Base-by-base conservation (phyloP, 176 grass and related monocot species). In the Oryza longistaminata region DNA sequence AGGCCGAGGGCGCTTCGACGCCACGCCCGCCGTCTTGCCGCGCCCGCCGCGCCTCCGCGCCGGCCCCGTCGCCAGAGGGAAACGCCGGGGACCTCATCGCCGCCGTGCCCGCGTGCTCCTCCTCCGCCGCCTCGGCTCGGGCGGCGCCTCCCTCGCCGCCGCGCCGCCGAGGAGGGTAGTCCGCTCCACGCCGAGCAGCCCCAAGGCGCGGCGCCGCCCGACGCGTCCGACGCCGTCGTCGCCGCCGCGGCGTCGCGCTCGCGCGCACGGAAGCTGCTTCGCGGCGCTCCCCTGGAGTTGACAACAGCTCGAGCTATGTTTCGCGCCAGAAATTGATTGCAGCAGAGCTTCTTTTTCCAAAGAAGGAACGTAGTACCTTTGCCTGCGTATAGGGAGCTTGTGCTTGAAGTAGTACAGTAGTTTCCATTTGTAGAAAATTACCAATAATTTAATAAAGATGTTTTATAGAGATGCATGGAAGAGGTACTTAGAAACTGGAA, bases 111-210 rank as follows among this genome's bases (percentile, higher is more conserved):
- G 89, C 52, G 58, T 78, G 60, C 76, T 92, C 25, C 90, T 92
- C 60, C 93, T 91, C 0, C 90, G 93, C 2, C 76, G 88, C 45
- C 76, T 85, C 16, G 93, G 85, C 10, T 92, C 93, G 1, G 27
- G 27, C 27, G 2, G 25, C 1, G 14, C 71, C 13, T 89, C n/a
- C 92, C 27, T 27, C 27, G 27, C 27, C 27, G 11, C 60, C 62
- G 42, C 42, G 55, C 52, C 40, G 33, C 76, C 87, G 0, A 85
- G 88, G 64, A 69, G 31, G 79, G 27, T 27, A 27, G 82, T 64
- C 2, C 79, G 85, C 29, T 95, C 93, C 34, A 92, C 82, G 62
- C 88, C 93, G 14, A 88, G 64, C 84, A 92, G 85, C 84, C 93
- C 90, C 6, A 55, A n/a, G 71, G 61, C 81, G 61, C 11, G 70